Percentiles rank a stretch among this genome's conserved stretches.
These are phyloP conservation scores for Abrus pulchellus DNA, from an alignment of 306 rosid genomes.

Conservation along the genomic window DNA sequence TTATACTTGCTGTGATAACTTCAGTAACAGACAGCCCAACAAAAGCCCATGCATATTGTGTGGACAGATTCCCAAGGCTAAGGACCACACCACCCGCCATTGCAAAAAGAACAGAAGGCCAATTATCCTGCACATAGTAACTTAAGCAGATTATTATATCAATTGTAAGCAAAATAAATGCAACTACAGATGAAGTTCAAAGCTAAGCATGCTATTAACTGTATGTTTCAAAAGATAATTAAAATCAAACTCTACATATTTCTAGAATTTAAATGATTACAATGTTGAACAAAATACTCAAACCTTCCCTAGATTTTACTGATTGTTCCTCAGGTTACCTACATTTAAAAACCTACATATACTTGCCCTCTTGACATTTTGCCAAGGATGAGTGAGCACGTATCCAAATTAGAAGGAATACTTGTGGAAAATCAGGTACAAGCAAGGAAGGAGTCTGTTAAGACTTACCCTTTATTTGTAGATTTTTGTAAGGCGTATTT, in stretches of 20 bases:
- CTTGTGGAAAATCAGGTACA: slow-evolving; percentile 8
- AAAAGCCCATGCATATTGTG: slow-evolving; percentile 86
- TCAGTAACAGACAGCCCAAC: slow-evolving; percentile 91
- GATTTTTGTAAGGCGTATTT: neutral
- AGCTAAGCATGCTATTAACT: slow-evolving; percentile 24
- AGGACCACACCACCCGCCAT: slow-evolving; percentile 88
- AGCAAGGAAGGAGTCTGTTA: neutral
- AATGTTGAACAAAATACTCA: neutral
- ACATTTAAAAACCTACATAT: neutral
- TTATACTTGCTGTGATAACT: slow-evolving; percentile 79
- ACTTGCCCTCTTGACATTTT: slow-evolving; percentile 3
- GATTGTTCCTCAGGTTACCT: neutral
- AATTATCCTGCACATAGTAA: slow-evolving; percentile 69
- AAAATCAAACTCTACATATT: neutral
- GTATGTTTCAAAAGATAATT: slow-evolving; percentile 22
- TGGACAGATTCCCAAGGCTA: slow-evolving; percentile 82
- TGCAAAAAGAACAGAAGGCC: slow-evolving; percentile 89
- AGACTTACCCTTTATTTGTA: slow-evolving; percentile 1
- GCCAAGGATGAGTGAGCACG: neutral
- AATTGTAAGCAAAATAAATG: slow-evolving; percentile 3
- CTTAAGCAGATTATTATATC: slow-evolving; percentile 36
- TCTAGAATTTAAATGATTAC: slow-evolving; percentile 4
- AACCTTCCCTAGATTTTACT: neutral
- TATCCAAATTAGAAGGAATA: neutral
- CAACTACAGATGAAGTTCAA: slow-evolving; percentile 53